Evolutionary conservation across 495 filamentous ascomycete genomes (phyloP).

Genomic region (Tuber microsphaerosporum): DNA sequence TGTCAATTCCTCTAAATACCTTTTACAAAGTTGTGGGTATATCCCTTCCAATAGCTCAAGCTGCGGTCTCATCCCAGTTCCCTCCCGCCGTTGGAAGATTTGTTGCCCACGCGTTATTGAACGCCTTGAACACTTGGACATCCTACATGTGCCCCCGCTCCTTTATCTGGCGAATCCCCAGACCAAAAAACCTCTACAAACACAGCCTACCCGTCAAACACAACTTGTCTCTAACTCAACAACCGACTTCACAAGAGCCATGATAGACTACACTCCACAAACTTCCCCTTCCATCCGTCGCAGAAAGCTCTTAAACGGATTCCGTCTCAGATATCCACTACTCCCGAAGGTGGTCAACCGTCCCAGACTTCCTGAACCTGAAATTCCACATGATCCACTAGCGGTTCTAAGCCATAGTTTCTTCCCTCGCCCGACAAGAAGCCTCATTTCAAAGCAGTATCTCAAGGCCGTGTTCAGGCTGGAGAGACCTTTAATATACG

Average conservation of each 20-base stretch:
- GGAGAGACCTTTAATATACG: not conserved
- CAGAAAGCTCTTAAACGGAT: not conserved
- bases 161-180: not conserved
- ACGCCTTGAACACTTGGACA: not conserved
- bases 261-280: not conserved
- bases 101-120: not conserved
- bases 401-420: not conserved
- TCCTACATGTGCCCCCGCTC: not conserved
- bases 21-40: not conserved
- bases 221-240: not conserved
- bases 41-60: not conserved
- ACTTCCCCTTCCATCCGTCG: not conserved
- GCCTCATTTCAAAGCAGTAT: not conserved
- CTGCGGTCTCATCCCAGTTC: not conserved
- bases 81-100: not conserved
- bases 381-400: not conserved
- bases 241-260: not conserved
- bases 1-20: not conserved
- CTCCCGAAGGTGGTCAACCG: not conserved
- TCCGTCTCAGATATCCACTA: not conserved
- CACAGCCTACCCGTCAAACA: not conserved
- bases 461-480: not conserved
- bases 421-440: not conserved
- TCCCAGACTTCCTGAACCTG: not conserved
- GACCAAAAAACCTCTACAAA: not conserved